Conservation (phyloP, 768 basidiomycete species). For the Clathrus columnatus region DNA sequence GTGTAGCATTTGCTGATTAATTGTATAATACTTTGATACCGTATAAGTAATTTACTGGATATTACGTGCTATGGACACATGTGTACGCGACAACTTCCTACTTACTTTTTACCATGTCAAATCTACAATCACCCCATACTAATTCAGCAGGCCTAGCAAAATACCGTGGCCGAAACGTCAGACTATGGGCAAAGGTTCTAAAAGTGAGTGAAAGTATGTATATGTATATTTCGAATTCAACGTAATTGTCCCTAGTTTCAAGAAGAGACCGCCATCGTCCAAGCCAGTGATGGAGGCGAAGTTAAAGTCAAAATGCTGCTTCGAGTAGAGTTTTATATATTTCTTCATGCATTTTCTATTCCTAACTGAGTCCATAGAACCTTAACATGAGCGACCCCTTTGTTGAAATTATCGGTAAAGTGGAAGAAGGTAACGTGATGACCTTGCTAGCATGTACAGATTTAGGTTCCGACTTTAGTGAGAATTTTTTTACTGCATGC, state of each 20-base stretch:
- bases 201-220: constrained; percentile 29
- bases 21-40: not conserved
- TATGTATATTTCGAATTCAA: not conserved
- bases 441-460: constrained; percentile 44
- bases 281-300: constrained; percentile 60
- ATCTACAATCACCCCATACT: constrained; percentile 39
- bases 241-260: constrained; percentile 24
- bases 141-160: constrained; percentile 50
- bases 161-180: constrained; percentile 46
- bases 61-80: not conserved
- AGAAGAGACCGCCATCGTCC: constrained; percentile 43
- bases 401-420: constrained; percentile 62
- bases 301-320: constrained; percentile 39
- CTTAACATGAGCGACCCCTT: constrained; percentile 41
- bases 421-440: constrained; percentile 44
- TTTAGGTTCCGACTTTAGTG: constrained; percentile 58
- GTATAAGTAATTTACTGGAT: too few species aligned
- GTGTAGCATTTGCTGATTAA: constrained; percentile 13
- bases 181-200: constrained; percentile 53
- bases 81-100: constrained; percentile 3
- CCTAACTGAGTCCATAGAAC: constrained; percentile 25
- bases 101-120: constrained; percentile 15
- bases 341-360: not conserved
- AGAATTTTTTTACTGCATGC: constrained; percentile 17
- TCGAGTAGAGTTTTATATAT: constrained; percentile 26